A percentile compares a stretch with the other conserved stretches of the same genome.
Evolutionary conservation across 2,329 filamentous ascomycete genomes (phyloP).

Genomic region (Claviceps africana): DNA sequence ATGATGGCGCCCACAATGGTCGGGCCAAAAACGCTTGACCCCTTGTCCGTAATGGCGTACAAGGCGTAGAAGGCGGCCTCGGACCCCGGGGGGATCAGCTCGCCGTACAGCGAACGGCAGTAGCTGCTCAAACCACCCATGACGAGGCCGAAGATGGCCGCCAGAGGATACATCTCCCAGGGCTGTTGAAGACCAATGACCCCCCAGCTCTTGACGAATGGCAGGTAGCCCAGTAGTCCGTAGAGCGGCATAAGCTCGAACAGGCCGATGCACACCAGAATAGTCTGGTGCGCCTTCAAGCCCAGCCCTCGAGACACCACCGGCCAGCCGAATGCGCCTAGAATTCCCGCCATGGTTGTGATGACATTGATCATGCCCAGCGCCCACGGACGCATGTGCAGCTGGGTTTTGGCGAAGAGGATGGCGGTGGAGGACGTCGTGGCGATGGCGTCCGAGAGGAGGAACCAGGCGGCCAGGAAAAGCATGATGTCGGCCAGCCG

Average conservation of each 20-base stretch:
- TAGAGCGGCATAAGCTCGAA: conserved; percentile 92
- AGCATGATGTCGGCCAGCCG: conserved; percentile 59
- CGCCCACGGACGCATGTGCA: conserved; percentile 79
- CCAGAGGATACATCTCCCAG: conserved; percentile 94
- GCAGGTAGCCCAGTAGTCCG: conserved; percentile 75
- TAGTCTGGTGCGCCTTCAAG: conserved; percentile 70
- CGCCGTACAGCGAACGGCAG: conserved; percentile 81
- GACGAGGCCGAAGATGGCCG: conserved; percentile 82
- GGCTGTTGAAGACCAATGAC: conserved; percentile 78
- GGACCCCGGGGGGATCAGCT: conserved; percentile 84
- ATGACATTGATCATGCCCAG: conserved; percentile 90
- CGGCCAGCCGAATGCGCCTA: conserved; percentile 84
- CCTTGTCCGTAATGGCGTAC: conserved; percentile 96
- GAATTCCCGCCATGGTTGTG: conserved; percentile 67
- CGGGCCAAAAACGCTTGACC: conserved; percentile 83
- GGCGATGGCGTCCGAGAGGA: conserved; percentile 85
- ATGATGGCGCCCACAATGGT: conserved; percentile 89
- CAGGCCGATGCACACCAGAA: conserved; percentile 76
- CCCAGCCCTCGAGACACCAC: conserved; percentile 56
- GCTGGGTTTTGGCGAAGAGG: conserved; percentile 83
- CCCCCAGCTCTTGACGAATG: conserved; percentile 59
- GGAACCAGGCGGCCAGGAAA: conserved; percentile 82
- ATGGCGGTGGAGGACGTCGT: conserved; percentile 92
- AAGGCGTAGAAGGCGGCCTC: conserved; percentile 94
- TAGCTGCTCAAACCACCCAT: conserved; percentile 87